These are phyloP conservation scores for Hymenotorrendiella dingleyae DNA, from an alignment of 2,329 filamentous ascomycete genomes.

Conservation along the genomic window DNA sequence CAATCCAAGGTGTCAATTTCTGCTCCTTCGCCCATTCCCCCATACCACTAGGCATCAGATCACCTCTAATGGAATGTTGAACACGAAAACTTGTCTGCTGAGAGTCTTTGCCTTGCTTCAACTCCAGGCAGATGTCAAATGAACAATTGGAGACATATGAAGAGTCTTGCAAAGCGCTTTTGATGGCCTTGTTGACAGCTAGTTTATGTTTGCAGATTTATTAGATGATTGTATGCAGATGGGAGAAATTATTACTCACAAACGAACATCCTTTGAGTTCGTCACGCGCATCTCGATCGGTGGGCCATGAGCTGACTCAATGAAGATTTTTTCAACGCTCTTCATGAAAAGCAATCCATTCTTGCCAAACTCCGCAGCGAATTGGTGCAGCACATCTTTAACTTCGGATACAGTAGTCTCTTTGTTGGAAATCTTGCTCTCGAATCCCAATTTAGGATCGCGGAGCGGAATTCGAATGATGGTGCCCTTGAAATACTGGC, in stretches of 20 bases:
- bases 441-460: constrained; percentile 20
- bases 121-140: constrained; percentile 13
- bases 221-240: constrained; percentile 1
- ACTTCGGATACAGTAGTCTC: constrained; percentile 23
- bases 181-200: constrained; percentile 18
- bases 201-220: constrained; percentile 15
- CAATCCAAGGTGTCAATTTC: constrained; percentile 31
- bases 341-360: constrained; percentile 31
- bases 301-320: constrained; percentile 9
- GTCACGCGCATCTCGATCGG: constrained; percentile 15
- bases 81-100: constrained; percentile 17
- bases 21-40: constrained; percentile 25
- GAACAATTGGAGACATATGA: constrained; percentile 15
- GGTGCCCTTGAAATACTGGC: constrained; percentile 25
- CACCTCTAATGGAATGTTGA: constrained; percentile 28
- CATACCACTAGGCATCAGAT: constrained; percentile 17
- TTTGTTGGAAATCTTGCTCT: constrained; percentile 27
- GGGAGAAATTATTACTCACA: constrained; percentile 11
- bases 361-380: constrained; percentile 25
- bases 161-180: constrained; percentile 5
- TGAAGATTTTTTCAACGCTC: constrained; percentile 23
- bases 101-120: background rate
- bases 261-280: constrained; percentile 8
- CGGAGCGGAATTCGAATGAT: constrained; percentile 33
- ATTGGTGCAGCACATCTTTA: constrained; percentile 23